Evolutionary conservation across 23 red algal species (phyloP).

Genomic region (Gracilariopsis chorda): DNA sequence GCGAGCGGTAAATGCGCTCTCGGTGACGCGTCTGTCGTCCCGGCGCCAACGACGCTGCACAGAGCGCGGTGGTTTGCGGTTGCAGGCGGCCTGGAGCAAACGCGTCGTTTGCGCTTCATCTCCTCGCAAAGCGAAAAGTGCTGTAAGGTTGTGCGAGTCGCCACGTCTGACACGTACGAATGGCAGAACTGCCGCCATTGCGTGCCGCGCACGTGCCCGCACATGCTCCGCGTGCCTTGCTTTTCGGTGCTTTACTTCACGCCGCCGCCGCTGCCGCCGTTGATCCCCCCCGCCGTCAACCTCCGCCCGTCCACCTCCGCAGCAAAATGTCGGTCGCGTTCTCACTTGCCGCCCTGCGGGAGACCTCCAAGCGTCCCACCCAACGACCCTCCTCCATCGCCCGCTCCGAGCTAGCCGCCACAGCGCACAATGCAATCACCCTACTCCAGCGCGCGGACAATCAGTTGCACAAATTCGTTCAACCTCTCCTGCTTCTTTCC

Average conservation of each 20-base stretch:
- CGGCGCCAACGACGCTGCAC: too few relatives aligned
- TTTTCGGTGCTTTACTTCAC: background rate
- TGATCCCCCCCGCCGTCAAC: too few relatives aligned
- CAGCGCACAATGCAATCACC: slow-evolving; percentile 1
- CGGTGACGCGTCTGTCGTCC: background rate
- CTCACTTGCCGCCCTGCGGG: background rate
- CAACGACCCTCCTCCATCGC: background rate
- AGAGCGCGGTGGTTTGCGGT: too few relatives aligned
- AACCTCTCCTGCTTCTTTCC: slow-evolving; percentile 5
- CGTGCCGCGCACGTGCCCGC: background rate
- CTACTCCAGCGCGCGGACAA: slow-evolving; percentile 9
- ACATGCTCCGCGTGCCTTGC: background rate
- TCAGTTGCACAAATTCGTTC: background rate
- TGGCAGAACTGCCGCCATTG: background rate
- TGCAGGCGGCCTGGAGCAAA: too few relatives aligned
- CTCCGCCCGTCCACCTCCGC: background rate
- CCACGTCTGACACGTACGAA: too few relatives aligned
- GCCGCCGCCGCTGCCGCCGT: background rate
- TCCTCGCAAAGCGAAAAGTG: too few relatives aligned
- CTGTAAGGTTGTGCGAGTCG: too few relatives aligned
- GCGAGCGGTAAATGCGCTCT: background rate
- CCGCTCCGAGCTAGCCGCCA: slow-evolving; percentile 6
- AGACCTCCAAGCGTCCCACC: background rate
- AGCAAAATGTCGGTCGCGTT: background rate
- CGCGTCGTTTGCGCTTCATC: too few relatives aligned